A percentile compares a stretch with the other conserved stretches of the same genome.
Conservation (phyloP, 2,329 filamentous ascomycete genomes). For the Coniochaeta prunicola region DNA sequence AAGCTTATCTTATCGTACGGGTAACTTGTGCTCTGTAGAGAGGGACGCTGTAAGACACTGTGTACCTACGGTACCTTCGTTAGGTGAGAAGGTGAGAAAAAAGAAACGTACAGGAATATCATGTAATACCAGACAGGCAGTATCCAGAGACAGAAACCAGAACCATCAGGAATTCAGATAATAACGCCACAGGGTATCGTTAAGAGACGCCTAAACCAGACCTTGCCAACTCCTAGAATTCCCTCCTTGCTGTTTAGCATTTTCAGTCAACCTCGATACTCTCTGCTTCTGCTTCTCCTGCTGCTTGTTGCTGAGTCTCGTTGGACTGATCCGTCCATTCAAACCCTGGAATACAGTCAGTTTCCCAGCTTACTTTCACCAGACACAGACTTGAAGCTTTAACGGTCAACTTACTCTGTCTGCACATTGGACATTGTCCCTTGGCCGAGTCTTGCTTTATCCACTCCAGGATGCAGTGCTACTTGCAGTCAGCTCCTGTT, state of each 20-base stretch:
- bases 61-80: background rate
- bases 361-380: background rate
- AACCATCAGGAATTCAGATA: background rate
- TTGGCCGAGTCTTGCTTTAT: slow-evolving; percentile 90
- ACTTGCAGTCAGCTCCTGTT: slow-evolving; percentile 3
- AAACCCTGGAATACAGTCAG: slow-evolving; percentile 18
- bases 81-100: background rate
- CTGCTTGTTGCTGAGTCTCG: background rate
- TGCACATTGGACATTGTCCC: slow-evolving; percentile 95
- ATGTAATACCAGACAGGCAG: background rate
- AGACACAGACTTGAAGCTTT: background rate
- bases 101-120: background rate
- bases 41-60: background rate
- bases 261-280: background rate
- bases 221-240: background rate
- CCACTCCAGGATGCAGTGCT: slow-evolving; percentile 97
- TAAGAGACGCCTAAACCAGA: background rate
- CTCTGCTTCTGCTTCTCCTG: background rate
- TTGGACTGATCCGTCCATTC: slow-evolving; percentile 20
- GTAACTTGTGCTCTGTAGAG: background rate
- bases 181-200: background rate
- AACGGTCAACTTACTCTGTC: slow-evolving; percentile 61
- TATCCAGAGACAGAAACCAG: background rate
- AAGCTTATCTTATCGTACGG: background rate
- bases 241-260: no score